phyloP scores from a whole-genome alignment of 2,329 filamentous ascomycete genomes.

The Penicillium sp. region DNA sequence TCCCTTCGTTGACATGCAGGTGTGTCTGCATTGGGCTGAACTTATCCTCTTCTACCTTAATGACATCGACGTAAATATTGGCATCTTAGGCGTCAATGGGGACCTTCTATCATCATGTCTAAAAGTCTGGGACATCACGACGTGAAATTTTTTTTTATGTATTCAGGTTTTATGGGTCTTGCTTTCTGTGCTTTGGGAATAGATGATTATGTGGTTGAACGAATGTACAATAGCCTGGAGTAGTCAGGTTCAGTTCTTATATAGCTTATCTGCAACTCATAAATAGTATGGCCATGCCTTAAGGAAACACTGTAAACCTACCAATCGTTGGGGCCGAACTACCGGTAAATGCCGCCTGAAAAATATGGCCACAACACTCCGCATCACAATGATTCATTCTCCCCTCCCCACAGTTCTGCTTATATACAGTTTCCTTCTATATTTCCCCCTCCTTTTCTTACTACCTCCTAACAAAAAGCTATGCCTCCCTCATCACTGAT shows the following conservation, averaged over 20 bases:
- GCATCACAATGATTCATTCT: constrained; percentile 14
- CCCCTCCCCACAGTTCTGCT: background rate
- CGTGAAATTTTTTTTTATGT: constrained; percentile 23
- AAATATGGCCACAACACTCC: constrained; percentile 15
- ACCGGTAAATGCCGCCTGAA: constrained; percentile 18
- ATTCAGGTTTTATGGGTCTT: constrained; percentile 21
- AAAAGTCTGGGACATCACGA: constrained; percentile 28
- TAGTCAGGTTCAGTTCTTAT: constrained; percentile 7
- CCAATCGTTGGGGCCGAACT: background rate
- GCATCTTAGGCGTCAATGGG: constrained; percentile 34
- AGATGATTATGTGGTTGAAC: constrained; percentile 25
- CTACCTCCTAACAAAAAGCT: background rate
- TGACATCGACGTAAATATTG: constrained; percentile 35
- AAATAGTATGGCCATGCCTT: background rate
- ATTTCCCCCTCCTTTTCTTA: background rate
- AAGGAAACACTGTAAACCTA: background rate
- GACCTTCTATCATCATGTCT: constrained; percentile 25
- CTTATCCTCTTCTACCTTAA: constrained; percentile 28
- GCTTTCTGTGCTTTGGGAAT: constrained; percentile 21
- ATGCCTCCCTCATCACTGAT: constrained; percentile 43
- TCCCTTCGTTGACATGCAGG: constrained; percentile 16
- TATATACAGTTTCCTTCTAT: background rate
- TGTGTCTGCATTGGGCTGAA: constrained; percentile 24
- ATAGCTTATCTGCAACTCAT: background rate
- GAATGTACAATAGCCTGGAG: constrained; percentile 30